These are phyloP conservation scores for Leccinum aurantiacum DNA, from an alignment of 768 basidiomycete genomes.

Conservation along the genomic window DNA sequence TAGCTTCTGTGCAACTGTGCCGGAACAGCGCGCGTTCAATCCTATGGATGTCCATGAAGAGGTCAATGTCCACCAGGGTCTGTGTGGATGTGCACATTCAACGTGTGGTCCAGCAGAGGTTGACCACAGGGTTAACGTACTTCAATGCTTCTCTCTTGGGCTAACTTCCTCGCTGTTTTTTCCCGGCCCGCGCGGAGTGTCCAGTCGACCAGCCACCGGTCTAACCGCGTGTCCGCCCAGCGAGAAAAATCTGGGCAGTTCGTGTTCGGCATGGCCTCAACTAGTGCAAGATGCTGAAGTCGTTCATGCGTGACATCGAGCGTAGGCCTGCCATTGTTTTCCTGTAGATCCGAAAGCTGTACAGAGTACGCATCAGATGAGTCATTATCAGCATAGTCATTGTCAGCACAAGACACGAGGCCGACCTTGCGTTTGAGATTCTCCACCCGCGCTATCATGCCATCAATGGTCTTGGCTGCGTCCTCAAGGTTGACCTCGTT, in stretches of 20 bases:
- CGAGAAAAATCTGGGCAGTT: constrained; percentile 59
- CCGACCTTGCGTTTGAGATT: constrained; percentile 85
- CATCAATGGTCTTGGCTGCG: constrained; percentile 61
- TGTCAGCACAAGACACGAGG: constrained; percentile 20
- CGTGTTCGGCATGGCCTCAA: constrained; percentile 56
- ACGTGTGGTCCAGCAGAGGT: constrained; percentile 17
- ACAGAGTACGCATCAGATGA: constrained; percentile 15
- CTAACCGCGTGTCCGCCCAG: constrained; percentile 80
- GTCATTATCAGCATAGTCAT: constrained; percentile 14
- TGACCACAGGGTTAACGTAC: constrained; percentile 43
- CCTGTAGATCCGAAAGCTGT: constrained; percentile 52
- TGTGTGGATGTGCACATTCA: constrained; percentile 33
- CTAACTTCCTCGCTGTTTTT: constrained; percentile 73
- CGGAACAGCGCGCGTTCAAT: constrained; percentile 78
- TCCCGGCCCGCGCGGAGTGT: constrained; percentile 76
- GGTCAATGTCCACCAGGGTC: constrained; percentile 87
- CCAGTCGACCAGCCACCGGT: constrained; percentile 94
- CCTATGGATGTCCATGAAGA: constrained; percentile 85
- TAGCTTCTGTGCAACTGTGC: constrained; percentile 84
- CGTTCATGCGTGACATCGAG: constrained; percentile 75
- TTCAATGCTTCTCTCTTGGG: constrained; percentile 76
- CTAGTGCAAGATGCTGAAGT: constrained; percentile 61
- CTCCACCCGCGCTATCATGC: constrained; percentile 74
- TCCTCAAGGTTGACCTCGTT: constrained; percentile 48
- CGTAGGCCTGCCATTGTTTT: constrained; percentile 50